Percentiles rank a stretch among this genome's conserved stretches.
These are phyloP conservation scores for Sophora flavescens DNA, from an alignment of 306 rosid species.

Conservation along the genomic window DNA sequence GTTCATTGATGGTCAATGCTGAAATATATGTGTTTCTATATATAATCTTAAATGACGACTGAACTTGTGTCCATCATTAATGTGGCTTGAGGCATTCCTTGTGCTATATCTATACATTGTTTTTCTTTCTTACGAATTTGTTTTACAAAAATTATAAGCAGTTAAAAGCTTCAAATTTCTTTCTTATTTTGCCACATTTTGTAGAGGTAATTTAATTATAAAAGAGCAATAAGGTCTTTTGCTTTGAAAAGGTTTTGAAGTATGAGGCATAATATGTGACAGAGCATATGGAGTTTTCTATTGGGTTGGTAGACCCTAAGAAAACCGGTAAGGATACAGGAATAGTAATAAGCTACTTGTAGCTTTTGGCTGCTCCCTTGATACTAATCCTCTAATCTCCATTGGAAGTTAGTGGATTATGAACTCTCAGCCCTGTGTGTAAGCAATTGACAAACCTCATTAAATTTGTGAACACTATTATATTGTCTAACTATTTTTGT, in stretches of 20 bases:
- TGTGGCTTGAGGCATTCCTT: constrained; percentile 5
- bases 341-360: background rate
- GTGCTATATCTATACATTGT: background rate
- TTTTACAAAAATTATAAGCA: background rate
- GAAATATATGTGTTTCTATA: no score
- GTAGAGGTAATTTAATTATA: background rate
- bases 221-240: background rate
- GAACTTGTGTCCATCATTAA: background rate
- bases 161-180: background rate
- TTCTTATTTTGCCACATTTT: background rate
- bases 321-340: background rate
- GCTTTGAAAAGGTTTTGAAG: background rate
- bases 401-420: background rate
- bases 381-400: background rate
- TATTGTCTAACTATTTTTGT: background rate
- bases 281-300: background rate
- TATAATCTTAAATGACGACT: background rate
- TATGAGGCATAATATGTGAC: background rate
- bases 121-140: background rate
- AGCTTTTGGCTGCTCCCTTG: background rate
- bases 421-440: background rate
- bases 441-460: background rate
- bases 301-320: background rate
- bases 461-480: background rate
- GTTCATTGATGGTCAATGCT: no score